phyloP scores from a whole-genome alignment of 805 yeast species.

The Saturnispora serradocipensis region DNA sequence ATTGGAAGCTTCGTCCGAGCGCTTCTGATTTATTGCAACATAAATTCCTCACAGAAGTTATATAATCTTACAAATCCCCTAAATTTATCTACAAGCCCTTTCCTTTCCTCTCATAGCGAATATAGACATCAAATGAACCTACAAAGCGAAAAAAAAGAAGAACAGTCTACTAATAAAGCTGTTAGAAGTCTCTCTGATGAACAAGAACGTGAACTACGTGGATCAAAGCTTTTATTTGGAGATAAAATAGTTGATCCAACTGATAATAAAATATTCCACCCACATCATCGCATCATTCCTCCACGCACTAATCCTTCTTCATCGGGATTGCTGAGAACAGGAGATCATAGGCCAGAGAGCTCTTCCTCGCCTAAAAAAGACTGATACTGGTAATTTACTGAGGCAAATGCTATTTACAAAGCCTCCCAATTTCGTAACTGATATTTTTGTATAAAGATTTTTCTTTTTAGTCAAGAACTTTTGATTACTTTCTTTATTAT shows the following conservation, averaged over 20 bases:
- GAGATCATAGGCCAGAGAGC: conserved; percentile 6
- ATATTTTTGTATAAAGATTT: neutral
- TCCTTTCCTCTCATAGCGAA: neutral
- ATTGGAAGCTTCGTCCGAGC: conserved; percentile 62
- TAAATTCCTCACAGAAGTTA: conserved; percentile 1
- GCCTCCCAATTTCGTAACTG: neutral
- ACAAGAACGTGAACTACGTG: neutral
- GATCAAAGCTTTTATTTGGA: conserved; percentile 12
- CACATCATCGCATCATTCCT: conserved; percentile 8
- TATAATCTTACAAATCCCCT: neutral
- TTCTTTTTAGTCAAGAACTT: neutral
- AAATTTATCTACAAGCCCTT: neutral
- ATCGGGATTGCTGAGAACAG: conserved; percentile 4
- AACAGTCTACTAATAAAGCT: neutral
- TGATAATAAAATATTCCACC: conserved; percentile 10
- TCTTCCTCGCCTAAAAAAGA: neutral
- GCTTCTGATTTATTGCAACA: conserved; percentile 4
- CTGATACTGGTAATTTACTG: neutral
- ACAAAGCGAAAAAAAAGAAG: neutral
- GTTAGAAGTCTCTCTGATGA: neutral
- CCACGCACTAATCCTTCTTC: neutral
- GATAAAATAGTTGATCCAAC: conserved; percentile 12
- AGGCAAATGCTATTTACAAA: neutral
- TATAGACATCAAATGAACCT: neutral
- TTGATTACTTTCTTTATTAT: neutral